A percentile compares a stretch with the other conserved stretches of the same genome.
Evolutionary conservation across 164 flowering plant genomes (phyloP).

Genomic region (Protea cynaroides): DNA sequence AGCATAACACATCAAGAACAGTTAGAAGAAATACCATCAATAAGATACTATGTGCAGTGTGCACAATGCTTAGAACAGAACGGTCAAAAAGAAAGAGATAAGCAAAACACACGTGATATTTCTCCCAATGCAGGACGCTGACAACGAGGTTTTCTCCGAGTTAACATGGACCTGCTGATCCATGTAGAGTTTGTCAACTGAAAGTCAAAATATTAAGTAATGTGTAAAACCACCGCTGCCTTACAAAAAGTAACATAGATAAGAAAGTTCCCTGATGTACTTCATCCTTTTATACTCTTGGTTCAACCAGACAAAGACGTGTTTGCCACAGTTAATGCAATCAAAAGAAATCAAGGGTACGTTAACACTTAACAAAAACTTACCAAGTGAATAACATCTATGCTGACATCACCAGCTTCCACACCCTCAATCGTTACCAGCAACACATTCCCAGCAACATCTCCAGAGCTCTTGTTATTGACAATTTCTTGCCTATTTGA

Average conservation of each 20-base stretch:
- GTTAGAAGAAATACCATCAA: constrained; percentile 16
- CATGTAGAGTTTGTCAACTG: constrained; percentile 21
- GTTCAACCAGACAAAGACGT: constrained; percentile 1
- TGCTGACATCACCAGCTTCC: constrained; percentile 87
- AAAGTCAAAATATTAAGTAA: constrained; percentile 6
- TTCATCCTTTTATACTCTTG: background rate
- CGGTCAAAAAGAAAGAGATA: constrained; percentile 4
- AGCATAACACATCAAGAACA: constrained; percentile 4
- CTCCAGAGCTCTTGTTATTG: constrained; percentile 78
- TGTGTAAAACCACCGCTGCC: constrained; percentile 5
- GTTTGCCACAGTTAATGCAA: background rate
- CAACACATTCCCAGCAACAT: constrained; percentile 83
- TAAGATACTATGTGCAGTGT: constrained; percentile 8
- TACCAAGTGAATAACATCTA: constrained; percentile 89
- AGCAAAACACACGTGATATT: constrained; percentile 25
- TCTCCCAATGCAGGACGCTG: constrained; percentile 35
- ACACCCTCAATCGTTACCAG: constrained; percentile 88
- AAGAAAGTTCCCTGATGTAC: background rate
- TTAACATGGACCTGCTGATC: constrained; percentile 28
- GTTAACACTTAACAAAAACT: constrained; percentile 16
- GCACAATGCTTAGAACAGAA: constrained; percentile 2
- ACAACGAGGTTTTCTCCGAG: constrained; percentile 22
- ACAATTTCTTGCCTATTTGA: constrained; percentile 88
- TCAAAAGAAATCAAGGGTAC: background rate
- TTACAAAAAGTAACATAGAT: background rate